Percentiles rank a stretch among this genome's conserved stretches.
Evolutionary conservation across 2,329 filamentous ascomycete species (phyloP).

Genomic region (Aspergillus chevalieri): DNA sequence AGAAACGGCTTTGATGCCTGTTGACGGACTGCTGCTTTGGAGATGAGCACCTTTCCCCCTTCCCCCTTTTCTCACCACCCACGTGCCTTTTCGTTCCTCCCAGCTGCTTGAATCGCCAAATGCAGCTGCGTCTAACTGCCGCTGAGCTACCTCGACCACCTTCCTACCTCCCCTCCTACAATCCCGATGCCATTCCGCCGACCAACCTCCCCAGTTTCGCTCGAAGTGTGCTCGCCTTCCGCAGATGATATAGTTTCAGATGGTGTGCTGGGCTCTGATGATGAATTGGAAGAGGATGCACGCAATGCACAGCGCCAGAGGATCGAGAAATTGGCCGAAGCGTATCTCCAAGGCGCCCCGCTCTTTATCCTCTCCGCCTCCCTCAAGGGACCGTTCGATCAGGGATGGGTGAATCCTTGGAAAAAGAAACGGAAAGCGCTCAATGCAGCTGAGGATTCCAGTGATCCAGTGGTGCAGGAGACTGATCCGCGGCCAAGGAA

Average conservation of each 20-base stretch:
- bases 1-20: background rate
- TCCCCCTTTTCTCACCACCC: background rate
- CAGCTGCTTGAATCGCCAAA: constrained; percentile 8
- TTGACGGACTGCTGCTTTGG: background rate
- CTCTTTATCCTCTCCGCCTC: constrained; percentile 43
- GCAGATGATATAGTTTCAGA: constrained; percentile 20
- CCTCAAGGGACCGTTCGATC: constrained; percentile 40
- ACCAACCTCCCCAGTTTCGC: constrained; percentile 26
- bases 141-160: constrained; percentile 6
- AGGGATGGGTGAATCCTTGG: constrained; percentile 45
- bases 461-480: constrained; percentile 21
- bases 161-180: constrained; percentile 3
- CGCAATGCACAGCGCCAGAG: constrained; percentile 35
- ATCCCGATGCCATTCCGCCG: constrained; percentile 28
- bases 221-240: constrained; percentile 28
- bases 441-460: constrained; percentile 2
- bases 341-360: constrained; percentile 38
- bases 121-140: constrained; percentile 15
- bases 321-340: constrained; percentile 36
- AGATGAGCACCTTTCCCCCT: constrained; percentile 10
- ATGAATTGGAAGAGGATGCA: constrained; percentile 28
- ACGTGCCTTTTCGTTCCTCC: background rate
- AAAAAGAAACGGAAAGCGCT: constrained; percentile 18
- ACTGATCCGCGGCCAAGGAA: constrained; percentile 20
- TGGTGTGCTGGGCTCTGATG: constrained; percentile 32